A percentile compares a stretch with the other conserved stretches of the same genome.
phyloP scores from a whole-genome alignment of 2,329 filamentous ascomycete genomes.

The Sporothrix curviconia region DNA sequence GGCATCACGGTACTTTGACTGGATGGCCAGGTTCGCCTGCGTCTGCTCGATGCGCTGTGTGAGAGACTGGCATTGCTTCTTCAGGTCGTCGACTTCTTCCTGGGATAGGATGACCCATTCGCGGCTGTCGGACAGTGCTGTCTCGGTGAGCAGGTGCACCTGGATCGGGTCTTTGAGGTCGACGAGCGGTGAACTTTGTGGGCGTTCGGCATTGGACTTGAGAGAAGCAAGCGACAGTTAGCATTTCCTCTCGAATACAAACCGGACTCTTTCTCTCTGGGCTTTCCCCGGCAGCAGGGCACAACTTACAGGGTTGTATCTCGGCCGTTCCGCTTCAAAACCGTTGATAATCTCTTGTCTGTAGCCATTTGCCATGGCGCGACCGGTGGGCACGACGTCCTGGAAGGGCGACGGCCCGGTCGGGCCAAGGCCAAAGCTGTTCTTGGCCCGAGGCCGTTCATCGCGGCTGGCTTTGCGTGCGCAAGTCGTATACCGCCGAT shows the following conservation, averaged over 20 bases:
- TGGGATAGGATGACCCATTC: conserved; percentile 79
- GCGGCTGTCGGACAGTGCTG: conserved; percentile 81
- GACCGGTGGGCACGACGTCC: conserved; percentile 35
- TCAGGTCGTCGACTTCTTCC: conserved; percentile 84
- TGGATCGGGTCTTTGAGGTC: conserved; percentile 68
- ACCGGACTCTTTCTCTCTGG: not conserved
- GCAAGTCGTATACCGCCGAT: too few relatives aligned
- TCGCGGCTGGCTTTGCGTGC: conserved; percentile 18
- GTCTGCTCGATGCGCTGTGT: conserved; percentile 73
- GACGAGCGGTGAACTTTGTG: conserved; percentile 50
- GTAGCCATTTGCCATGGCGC: conserved; percentile 53
- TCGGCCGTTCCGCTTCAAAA: conserved; percentile 47
- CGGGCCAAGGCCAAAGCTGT: conserved; percentile 32
- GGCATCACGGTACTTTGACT: conserved; percentile 91
- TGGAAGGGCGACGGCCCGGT: conserved; percentile 28
- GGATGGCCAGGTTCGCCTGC: conserved; percentile 75
- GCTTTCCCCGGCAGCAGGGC: not conserved
- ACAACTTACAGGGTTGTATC: conserved; percentile 48
- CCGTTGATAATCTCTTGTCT: conserved; percentile 47
- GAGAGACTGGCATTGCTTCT: conserved; percentile 73
- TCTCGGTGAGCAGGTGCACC: conserved; percentile 88
- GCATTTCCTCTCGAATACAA: not conserved
- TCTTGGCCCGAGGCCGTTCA: conserved; percentile 34
- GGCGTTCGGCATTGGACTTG: conserved; percentile 45
- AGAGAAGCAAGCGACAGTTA: not conserved